Percentiles rank a stretch among this genome's conserved stretches.
phyloP scores from a whole-genome alignment of 495 filamentous ascomycete species.

The Lepraria neglecta region DNA sequence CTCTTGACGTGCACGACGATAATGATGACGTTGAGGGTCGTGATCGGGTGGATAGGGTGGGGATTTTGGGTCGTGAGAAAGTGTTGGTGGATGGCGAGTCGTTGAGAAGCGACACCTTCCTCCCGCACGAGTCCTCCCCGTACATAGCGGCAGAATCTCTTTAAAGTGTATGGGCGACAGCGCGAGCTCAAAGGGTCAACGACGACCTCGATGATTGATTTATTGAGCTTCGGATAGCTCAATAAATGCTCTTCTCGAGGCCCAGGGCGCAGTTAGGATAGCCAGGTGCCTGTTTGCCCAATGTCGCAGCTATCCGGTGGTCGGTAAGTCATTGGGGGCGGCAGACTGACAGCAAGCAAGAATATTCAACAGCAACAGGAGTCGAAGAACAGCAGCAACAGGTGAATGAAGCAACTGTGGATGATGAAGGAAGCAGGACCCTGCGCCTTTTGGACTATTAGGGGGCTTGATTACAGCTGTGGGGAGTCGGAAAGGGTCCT shows the following conservation, averaged over 20 bases:
- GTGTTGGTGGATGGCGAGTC: constrained; percentile 16
- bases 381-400: neutral
- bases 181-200: neutral
- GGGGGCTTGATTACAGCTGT: constrained; percentile 15
- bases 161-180: neutral
- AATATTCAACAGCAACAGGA: neutral
- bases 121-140: constrained; percentile 29
- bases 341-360: neutral
- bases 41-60: constrained; percentile 14
- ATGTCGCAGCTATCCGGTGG: neutral
- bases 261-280: neutral
- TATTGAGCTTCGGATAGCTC: neutral
- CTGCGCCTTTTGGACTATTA: constrained; percentile 16
- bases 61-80: constrained; percentile 8
- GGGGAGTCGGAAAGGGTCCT: constrained; percentile 13
- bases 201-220: neutral
- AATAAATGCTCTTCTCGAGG: neutral
- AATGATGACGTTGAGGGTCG: constrained; percentile 15
- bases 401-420: constrained; percentile 6
- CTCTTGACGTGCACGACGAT: constrained; percentile 19
- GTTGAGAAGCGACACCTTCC: constrained; percentile 31
- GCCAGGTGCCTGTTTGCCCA: neutral
- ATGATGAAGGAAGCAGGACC: constrained; percentile 13
- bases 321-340: neutral
- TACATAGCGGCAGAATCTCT: constrained; percentile 25